Base-by-base conservation (phyloP, 257 asterid genomes). In the Nicotiana attenuata region DNA sequence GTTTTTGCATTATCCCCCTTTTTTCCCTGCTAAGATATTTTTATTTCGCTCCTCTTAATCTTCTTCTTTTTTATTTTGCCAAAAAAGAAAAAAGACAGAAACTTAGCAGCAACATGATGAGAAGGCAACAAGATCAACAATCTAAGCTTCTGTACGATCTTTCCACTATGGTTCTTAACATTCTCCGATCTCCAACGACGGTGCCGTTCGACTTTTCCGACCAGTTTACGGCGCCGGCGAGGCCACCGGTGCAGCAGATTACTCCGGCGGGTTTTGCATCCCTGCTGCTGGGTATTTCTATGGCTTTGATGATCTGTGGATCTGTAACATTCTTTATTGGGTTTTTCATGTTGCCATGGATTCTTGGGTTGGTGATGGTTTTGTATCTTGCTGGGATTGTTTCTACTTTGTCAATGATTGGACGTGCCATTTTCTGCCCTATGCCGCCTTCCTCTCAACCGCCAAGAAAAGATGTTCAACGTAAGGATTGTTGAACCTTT, bases 341-440 rank as follows among this genome's bases (percentile, higher is more conserved):
- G 69, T 96, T 96, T 81, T 47, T 96, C 24, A 83, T 96, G 94
- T 91, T 96, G 97, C 99, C 99, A 5, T 96, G 99, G 99, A 94
- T 96, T n/a, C 75, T 96, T n/a, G 97, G 93, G 24, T 89, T 92
- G 88, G 94, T 90, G 4, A 67, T 92, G 52, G 78, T 94, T 84
- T 85, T 91, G 82, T 96, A 92, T 82, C 84, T 91, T 47, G 97
- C 93, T 65, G 99, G 95, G 76, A 76, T 94, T n/a, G 86, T 94
- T 87, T 92, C 99, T 9, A 88, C 91, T 89, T 88, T 95, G 81
- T 90, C 98, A 0, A 89, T 93, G 93, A 89, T 95, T 60, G 96
- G 97, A 77, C 90, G 92, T 22, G 88, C 96, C 65, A 83, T 96
- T 84, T 80, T 92, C 61, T 90, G 88, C 77, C 81, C 81, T 68